Evolutionary conservation across 2,329 filamentous ascomycete species (phyloP).

Genomic region (Microascus cirrosus): DNA sequence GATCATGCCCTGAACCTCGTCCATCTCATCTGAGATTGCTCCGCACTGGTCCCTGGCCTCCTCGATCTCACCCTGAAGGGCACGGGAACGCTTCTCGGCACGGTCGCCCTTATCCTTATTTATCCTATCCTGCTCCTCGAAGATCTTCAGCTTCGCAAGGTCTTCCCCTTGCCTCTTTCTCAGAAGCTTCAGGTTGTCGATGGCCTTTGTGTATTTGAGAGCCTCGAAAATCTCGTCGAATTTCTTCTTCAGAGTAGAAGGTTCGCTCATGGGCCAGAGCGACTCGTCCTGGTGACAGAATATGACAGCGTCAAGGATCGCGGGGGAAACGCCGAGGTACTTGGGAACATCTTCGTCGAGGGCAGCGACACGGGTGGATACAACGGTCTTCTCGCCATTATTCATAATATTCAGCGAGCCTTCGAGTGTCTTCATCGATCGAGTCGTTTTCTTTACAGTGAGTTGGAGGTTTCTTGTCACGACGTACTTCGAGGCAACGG

Average conservation of each 20-base stretch:
- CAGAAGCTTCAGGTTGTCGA: conserved; percentile 84
- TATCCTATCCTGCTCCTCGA: conserved; percentile 66
- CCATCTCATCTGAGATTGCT: conserved; percentile 47
- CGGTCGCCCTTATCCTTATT: conserved; percentile 78
- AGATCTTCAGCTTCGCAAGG: conserved; percentile 59
- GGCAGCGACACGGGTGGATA: conserved; percentile 72
- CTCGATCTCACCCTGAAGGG: conserved; percentile 57
- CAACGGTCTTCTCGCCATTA: conserved; percentile 66
- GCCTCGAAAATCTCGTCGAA: conserved; percentile 99
- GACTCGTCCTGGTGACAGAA: conserved; percentile 99
- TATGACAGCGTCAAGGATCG: conserved; percentile 87
- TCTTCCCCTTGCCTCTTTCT: conserved; percentile 74
- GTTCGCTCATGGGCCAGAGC: conserved; percentile 90
- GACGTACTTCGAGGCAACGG: conserved; percentile 69
- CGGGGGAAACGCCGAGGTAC: conserved; percentile 78
- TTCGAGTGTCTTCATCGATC: conserved; percentile 75
- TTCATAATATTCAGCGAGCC: conserved; percentile 64
- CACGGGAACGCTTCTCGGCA: conserved; percentile 52
- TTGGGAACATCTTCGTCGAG: conserved; percentile 76
- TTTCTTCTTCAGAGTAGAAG: conserved; percentile 73
- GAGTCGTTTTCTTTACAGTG: conserved; percentile 69
- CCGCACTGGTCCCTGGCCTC: conserved; percentile 46
- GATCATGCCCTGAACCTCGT: conserved; percentile 44
- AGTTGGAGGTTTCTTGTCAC: conserved; percentile 76
- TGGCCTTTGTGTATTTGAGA: conserved; percentile 91